Percentiles rank a stretch among this genome's conserved stretches.
phyloP scores from a whole-genome alignment of 2,329 filamentous ascomycete genomes.

The Beauveria varroae region DNA sequence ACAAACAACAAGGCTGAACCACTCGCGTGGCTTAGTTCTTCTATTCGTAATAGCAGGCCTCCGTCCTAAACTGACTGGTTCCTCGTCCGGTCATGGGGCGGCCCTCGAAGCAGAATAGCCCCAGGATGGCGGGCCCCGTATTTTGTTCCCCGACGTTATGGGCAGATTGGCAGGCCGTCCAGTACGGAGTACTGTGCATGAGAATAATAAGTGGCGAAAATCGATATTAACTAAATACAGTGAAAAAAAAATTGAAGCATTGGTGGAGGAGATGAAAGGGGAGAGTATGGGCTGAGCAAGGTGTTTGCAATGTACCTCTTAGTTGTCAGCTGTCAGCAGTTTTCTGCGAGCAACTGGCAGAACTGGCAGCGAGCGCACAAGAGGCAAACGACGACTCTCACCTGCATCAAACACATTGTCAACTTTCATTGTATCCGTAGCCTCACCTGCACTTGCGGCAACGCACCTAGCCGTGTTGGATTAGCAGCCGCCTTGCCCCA shows the following conservation, averaged over 20 bases:
- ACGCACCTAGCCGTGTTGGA: not conserved
- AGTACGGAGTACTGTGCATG: not conserved
- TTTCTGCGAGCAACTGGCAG: not conserved
- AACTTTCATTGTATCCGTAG: slow-evolving; percentile 5
- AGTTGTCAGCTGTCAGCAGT: not conserved
- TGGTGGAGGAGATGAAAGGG: slow-evolving; percentile 3
- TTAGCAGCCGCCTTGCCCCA: slow-evolving; percentile 5
- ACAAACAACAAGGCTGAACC: not conserved
- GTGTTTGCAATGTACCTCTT: not conserved
- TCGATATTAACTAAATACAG: not conserved
- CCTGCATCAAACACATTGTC: not conserved
- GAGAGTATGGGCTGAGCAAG: not conserved
- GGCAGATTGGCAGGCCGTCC: not conserved
- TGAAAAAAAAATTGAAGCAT: not conserved
- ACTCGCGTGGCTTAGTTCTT: not conserved
- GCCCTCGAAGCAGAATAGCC: not conserved
- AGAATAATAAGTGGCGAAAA: not conserved
- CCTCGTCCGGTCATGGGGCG: not conserved
- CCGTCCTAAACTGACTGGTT: not conserved
- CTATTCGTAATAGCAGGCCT: not conserved
- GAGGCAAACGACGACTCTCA: not conserved
- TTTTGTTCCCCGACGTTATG: not conserved
- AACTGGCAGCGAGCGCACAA: no score
- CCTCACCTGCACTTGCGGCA: slow-evolving; percentile 9
- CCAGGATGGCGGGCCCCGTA: slow-evolving; percentile 1